Evolutionary conservation across 192 early-diverging fungal species (phyloP).

Genomic region (Coemansia asiatica): DNA sequence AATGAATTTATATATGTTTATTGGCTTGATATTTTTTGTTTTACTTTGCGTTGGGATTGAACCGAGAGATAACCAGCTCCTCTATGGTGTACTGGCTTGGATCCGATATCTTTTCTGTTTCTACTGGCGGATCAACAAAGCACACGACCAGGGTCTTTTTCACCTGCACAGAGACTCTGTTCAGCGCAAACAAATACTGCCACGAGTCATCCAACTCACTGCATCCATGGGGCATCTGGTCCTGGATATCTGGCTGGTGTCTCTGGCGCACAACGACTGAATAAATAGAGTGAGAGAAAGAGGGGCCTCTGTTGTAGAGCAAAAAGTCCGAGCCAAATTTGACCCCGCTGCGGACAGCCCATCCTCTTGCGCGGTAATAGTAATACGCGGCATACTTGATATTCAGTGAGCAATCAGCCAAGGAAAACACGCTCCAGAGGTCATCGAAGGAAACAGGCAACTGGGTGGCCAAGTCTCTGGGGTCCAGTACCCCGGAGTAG

Average conservation of each 20-base stretch:
- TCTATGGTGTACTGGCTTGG: slow-evolving; percentile 23
- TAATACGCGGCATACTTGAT: slow-evolving; percentile 77
- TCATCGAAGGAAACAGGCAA: slow-evolving; percentile 4
- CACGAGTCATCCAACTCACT: slow-evolving; percentile 23
- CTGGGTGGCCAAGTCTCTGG: slow-evolving; percentile 28
- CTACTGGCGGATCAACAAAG: slow-evolving; percentile 24
- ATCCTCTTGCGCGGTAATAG: slow-evolving; percentile 76
- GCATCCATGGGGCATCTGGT: too few species aligned
- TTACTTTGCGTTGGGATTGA: slow-evolving; percentile 41
- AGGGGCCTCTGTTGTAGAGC: slow-evolving; percentile 46
- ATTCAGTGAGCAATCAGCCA: slow-evolving; percentile 54
- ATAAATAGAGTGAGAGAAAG: slow-evolving; percentile 40
- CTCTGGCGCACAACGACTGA: slow-evolving; percentile 24
- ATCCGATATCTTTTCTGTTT: slow-evolving; percentile 1
- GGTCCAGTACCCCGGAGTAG: slow-evolving; percentile 58
- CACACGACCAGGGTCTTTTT: slow-evolving; percentile 46
- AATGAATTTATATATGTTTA: background rate
- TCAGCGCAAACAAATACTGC: slow-evolving; percentile 44
- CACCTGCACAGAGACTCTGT: slow-evolving; percentile 39
- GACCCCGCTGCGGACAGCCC: slow-evolving; percentile 79
- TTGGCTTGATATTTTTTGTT: background rate
- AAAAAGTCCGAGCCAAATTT: slow-evolving; percentile 83
- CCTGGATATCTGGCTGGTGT: too few species aligned
- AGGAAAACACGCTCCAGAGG: slow-evolving; percentile 18
- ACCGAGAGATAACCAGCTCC: slow-evolving; percentile 37